Evolutionary conservation across 257 asterid species (phyloP).

Genomic region (Forsythia viridissima): DNA sequence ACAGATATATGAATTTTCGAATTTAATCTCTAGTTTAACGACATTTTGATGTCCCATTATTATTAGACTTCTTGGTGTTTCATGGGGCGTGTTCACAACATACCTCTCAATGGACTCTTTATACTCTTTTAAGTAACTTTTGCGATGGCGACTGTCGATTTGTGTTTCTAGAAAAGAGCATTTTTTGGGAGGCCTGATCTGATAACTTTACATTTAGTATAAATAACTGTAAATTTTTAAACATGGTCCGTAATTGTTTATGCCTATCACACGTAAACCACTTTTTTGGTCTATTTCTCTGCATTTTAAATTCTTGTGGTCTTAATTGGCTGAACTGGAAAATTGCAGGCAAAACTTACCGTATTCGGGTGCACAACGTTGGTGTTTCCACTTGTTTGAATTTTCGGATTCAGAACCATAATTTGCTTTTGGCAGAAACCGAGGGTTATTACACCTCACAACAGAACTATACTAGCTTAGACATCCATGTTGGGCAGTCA

Average conservation of each 20-base stretch:
- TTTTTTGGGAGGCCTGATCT: neutral
- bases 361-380: constrained; percentile 51
- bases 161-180: neutral
- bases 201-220: too few relatives aligned
- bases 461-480: constrained; percentile 51
- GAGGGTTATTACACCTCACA: constrained; percentile 57
- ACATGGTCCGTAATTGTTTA: too few relatives aligned
- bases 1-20: neutral
- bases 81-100: neutral
- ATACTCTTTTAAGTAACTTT: neutral
- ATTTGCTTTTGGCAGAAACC: constrained; percentile 52
- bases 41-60: neutral
- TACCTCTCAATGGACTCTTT: neutral
- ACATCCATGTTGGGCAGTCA: constrained; percentile 52
- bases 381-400: constrained; percentile 58
- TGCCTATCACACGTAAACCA: too few relatives aligned
- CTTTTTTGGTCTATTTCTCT: too few relatives aligned
- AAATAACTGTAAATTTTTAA: too few relatives aligned
- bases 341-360: constrained; percentile 47
- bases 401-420: constrained; percentile 51
- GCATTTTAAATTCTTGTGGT: too few relatives aligned
- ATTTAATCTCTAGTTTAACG: neutral
- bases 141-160: neutral
- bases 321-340: too few relatives aligned
- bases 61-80: neutral